These are phyloP conservation scores for Colletotrichum trifolii DNA, from an alignment of 2,329 filamentous ascomycete species.

Conservation along the genomic window DNA sequence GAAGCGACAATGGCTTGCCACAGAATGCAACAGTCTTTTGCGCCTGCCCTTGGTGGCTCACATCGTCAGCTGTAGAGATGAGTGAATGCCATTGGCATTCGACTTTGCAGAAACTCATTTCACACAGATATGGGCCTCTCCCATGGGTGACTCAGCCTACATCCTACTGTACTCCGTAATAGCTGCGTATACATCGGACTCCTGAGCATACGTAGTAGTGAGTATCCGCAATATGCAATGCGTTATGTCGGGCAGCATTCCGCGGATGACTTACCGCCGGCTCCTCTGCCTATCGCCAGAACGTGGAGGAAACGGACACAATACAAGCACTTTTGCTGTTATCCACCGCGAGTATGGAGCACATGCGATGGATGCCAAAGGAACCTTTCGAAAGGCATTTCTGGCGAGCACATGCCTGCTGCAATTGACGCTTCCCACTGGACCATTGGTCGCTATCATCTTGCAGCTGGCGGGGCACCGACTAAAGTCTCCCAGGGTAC, in stretches of 20 bases:
- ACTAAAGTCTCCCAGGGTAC: background rate
- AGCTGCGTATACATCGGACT: too few relatives aligned
- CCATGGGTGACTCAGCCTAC: background rate
- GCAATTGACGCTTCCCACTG: slow-evolving; percentile 24
- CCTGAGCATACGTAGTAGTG: too few relatives aligned
- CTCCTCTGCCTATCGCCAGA: too few relatives aligned
- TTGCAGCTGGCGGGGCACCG: slow-evolving; percentile 18
- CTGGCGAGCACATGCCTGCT: slow-evolving; percentile 15
- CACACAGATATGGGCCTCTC: slow-evolving; percentile 2
- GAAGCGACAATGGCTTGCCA: too few relatives aligned
- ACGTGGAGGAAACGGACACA: too few relatives aligned
- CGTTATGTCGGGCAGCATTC: too few relatives aligned
- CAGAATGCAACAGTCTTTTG: too few relatives aligned
- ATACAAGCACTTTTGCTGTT: background rate
- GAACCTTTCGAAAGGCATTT: background rate
- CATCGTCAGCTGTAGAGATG: background rate
- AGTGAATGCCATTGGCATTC: slow-evolving; percentile 1
- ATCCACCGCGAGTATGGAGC: background rate
- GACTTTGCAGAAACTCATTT: slow-evolving; percentile 4
- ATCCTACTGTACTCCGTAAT: too few relatives aligned
- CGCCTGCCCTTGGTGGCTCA: background rate
- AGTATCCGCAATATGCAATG: too few relatives aligned
- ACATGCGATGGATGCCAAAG: slow-evolving; percentile 9
- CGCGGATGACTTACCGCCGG: too few relatives aligned
- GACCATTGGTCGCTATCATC: slow-evolving; percentile 10